A percentile compares a stretch with the other conserved stretches of the same genome.
Evolutionary conservation across 441 rosid genomes (phyloP).

Genomic region (Pelargonium myrrhifolium): DNA sequence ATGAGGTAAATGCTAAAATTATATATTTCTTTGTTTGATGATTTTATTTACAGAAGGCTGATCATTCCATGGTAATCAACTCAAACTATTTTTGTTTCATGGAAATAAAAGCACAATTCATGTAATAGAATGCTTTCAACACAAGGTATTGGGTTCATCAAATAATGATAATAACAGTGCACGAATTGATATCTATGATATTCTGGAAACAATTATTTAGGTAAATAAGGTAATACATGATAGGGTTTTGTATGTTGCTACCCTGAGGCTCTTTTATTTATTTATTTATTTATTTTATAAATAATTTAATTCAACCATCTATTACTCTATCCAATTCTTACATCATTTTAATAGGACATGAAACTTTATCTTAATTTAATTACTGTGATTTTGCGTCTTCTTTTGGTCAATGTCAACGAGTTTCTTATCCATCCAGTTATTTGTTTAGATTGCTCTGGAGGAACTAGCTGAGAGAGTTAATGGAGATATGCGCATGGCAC

Average conservation of each 20-base stretch:
- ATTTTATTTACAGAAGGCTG: conserved; percentile 9
- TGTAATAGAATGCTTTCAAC: not conserved
- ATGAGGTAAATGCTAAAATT: conserved; percentile 45
- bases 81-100: not conserved
- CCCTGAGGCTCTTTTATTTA: too few species aligned
- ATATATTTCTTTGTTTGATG: conserved; percentile 7
- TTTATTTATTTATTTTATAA: too few species aligned
- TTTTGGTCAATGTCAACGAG: conserved; percentile 14
- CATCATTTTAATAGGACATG: not conserved
- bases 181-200: not conserved
- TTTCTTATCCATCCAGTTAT: conserved; percentile 1
- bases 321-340: not conserved
- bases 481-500: conserved; percentile 94
- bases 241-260: not conserved
- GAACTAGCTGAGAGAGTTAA: conserved; percentile 92
- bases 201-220: not conserved
- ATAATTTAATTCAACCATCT: not conserved
- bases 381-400: not conserved
- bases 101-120: not conserved
- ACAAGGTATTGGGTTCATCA: not conserved
- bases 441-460: conserved; percentile 68
- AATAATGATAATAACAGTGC: not conserved
- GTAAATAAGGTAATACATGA: not conserved
- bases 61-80: not conserved
- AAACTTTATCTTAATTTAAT: not conserved